phyloP scores from a whole-genome alignment of 352 stramenopile genomes.

The Blastocystis sp. region DNA sequence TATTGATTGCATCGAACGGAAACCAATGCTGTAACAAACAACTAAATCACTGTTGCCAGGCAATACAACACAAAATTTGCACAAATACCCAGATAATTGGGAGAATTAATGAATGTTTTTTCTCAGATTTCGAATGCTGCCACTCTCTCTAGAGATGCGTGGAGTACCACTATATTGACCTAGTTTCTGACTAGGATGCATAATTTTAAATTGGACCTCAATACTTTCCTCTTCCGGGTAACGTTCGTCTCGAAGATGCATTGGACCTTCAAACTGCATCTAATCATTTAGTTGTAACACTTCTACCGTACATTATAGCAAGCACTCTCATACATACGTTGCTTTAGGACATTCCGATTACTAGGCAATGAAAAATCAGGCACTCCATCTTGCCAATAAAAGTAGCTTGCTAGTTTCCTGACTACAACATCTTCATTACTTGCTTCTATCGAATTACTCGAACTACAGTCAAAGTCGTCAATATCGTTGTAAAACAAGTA shows the following conservation, averaged over 20 bases:
- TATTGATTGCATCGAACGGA: not conserved
- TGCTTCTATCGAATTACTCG: not conserved
- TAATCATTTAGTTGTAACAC: not conserved
- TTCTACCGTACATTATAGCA: not conserved
- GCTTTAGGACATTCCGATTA: not conserved
- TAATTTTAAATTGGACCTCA: not conserved
- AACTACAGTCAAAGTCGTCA: not conserved
- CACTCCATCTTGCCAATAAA: slow-evolving; percentile 2
- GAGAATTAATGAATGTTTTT: not conserved
- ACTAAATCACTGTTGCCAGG: not conserved
- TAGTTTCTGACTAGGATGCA: not conserved
- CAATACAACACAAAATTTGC: not conserved
- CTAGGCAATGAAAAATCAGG: not conserved
- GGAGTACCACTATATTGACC: not conserved
- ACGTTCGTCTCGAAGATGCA: not conserved
- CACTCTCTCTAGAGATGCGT: not conserved
- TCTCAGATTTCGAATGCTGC: not conserved
- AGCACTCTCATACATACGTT: not conserved
- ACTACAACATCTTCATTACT: not conserved
- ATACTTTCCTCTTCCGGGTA: not conserved
- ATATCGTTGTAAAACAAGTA: slow-evolving; percentile 17
- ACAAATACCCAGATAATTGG: not conserved
- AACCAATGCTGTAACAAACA: not conserved
- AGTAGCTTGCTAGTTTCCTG: not conserved
- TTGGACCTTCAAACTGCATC: slow-evolving; percentile 9